Evolutionary conservation across 768 basidiomycete genomes (phyloP), one percentile per base, ranked within the genome.

Genomic region (Pseudohyphozyma bogoriensis): DNA sequence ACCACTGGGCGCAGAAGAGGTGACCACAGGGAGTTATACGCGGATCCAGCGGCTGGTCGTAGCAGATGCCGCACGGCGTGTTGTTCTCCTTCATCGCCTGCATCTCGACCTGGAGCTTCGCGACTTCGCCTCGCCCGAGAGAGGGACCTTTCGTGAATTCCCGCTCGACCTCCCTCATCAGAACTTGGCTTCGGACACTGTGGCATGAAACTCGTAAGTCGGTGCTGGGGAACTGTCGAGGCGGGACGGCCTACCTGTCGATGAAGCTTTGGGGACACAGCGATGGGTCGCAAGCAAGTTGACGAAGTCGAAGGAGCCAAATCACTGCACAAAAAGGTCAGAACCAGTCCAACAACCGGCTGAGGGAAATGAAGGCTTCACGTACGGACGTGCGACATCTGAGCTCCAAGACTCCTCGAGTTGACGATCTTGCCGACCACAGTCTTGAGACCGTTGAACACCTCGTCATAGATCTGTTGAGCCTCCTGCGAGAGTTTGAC

Each of bases 221-320:
- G 33, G 2, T 26, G 37, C n/a, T 1, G 26, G 2, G 18, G 26
- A 9, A 15, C 11, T n/a, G 10, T 24, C 26, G 4, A 22, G 22
- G 32, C 11, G 15, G 8, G 42, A 15, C 22, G 3, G 50, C 53
- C 33, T 3, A 63, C 65, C 54, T 52, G 3, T 86, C 82, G 15
- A 88, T 71, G 68, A 89, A 91, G 62, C 82, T 78, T 11, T 75
- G 63, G 6, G 89, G 89, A 51, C 89, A 75, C 29, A 92, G 77
- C 2, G 81, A 82, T 0, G 88, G 85, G 69, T 91, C 87, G 29
- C 89, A 79, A 22, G 80, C 85, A 24, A 90, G 75, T 73, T 92
- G 89, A 33, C 89, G 82, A 72, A 92, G 77, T 22, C 89, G 85
- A n/a, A 90, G 79, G 79, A 90, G 82, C 62, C 85, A 84, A 39